Evolutionary conservation across 192 early-diverging fungal genomes (phyloP).

Genomic region (Backusella mclennaniae): DNA sequence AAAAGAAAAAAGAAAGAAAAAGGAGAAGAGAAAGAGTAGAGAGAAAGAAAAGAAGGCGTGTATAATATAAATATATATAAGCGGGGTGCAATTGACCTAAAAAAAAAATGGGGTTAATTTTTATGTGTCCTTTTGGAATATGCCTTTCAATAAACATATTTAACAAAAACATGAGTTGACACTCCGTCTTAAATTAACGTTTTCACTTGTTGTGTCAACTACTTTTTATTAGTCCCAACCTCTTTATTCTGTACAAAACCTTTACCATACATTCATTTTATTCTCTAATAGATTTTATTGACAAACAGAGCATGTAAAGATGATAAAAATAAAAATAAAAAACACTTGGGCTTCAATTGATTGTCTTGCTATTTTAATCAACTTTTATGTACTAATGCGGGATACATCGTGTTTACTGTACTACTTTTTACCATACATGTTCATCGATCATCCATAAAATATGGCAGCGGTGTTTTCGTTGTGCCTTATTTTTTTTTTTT

Average conservation of each 20-base stretch:
- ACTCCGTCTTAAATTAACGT: background rate
- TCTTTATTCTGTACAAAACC: background rate
- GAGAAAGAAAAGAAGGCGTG: conserved; percentile 5
- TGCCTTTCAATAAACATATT: background rate
- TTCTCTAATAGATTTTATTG: background rate
- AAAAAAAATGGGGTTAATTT: conserved; percentile 3
- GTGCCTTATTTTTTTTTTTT: no score
- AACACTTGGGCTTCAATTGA: background rate
- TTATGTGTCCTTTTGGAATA: background rate
- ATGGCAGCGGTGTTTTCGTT: background rate
- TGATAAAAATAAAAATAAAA: background rate
- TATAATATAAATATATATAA: background rate
- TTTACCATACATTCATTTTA: background rate
- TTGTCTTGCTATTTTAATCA: background rate
- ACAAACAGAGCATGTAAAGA: background rate
- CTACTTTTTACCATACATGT: background rate
- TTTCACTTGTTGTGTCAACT: no score
- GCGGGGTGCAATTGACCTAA: background rate
- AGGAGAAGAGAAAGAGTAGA: background rate
- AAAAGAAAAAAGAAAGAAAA: background rate
- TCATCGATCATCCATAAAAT: background rate
- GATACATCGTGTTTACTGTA: background rate
- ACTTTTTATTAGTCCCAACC: no score
- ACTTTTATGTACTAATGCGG: background rate
- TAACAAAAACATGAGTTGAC: background rate